Evolutionary conservation across 768 basidiomycete genomes (phyloP), one percentile per base, ranked within the genome.

Genomic region (Calocybe cyanea): DNA sequence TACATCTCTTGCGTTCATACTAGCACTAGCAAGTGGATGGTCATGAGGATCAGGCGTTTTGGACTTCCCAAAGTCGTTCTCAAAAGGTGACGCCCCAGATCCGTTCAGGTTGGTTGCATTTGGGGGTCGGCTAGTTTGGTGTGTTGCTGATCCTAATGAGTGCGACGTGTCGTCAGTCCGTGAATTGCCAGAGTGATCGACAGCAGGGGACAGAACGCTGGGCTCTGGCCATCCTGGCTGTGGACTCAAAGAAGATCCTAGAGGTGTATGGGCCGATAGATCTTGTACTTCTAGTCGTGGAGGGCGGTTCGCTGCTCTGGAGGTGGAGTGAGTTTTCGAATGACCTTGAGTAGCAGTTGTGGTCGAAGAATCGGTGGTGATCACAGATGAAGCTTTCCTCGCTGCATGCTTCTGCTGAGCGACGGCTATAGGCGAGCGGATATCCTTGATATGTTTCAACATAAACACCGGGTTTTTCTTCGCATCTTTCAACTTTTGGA

Each of bases 391-490:
- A 4, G 87, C 87, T 65, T 88, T 90, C 35, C 92, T 83, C 7
- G 86, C 79, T 2, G 90, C 90, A 59, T 96, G 93, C 64, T 99
- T 99, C 63, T 93, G 90, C 57, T 93, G 88, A 2, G 96, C 96
- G 33, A 98, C 92, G 7, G 85, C 92, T 51, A 98, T 98, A 0
- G 96, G 96, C 5, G 93, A 96, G 37, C 92, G 86, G 49, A 99
- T 97, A 59, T 99, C 96, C 60, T 87, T 87, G 66, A 94, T 93
- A 52, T 95, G 91, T 52, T 93, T 90, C 43, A 95, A 78, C 96
- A 99, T 99, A 67, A 99, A 99, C 7, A 99, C 95, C 2, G 96
- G 95, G 51, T 96, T 93, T 69, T 97, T 97, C 67, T 92, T 92
- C 1, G 86, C 83, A 54, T 99, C 96, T 62, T 98, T 99, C 46